A percentile compares a stretch with the other conserved stretches of the same genome.
Evolutionary conservation across 2,329 filamentous ascomycete genomes (phyloP).

Genomic region (Lasiodiplodia theobromae): DNA sequence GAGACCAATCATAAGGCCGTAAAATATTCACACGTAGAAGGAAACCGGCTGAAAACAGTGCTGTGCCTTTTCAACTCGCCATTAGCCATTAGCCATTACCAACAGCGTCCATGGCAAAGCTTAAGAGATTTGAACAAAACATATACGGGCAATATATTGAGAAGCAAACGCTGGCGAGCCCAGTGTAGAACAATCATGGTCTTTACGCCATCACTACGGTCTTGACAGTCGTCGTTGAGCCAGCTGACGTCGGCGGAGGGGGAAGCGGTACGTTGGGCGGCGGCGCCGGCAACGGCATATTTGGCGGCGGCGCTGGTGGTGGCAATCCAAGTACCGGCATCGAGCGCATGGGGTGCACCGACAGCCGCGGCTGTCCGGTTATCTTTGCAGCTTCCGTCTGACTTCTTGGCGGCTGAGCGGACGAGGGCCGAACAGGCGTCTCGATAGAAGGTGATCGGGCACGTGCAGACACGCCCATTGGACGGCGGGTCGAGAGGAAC

Average conservation of each 20-base stretch:
- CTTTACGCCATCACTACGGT: slow-evolving; percentile 19
- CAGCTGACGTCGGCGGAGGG: slow-evolving; percentile 9
- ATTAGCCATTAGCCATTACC: slow-evolving; percentile 28
- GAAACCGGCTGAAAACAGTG: background rate
- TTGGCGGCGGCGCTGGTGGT: slow-evolving; percentile 55
- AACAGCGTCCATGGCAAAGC: slow-evolving; percentile 13
- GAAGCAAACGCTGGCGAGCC: background rate
- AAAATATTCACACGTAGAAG: slow-evolving; percentile 21
- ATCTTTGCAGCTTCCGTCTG: background rate
- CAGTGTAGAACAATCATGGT: background rate
- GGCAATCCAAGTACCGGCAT: slow-evolving; percentile 51
- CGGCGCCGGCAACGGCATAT: slow-evolving; percentile 52
- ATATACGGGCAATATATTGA: background rate
- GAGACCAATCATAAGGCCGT: slow-evolving; percentile 1
- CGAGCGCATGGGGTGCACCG: slow-evolving; percentile 34
- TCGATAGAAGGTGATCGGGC: slow-evolving; percentile 14
- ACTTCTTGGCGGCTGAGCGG: background rate
- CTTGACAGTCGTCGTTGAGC: slow-evolving; percentile 16
- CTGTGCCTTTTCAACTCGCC: slow-evolving; percentile 6
- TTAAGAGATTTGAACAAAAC: background rate
- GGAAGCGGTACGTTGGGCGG: slow-evolving; percentile 34
- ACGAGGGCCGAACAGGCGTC: slow-evolving; percentile 7
- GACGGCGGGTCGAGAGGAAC: slow-evolving; percentile 50
- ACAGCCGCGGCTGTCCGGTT: slow-evolving; percentile 28
- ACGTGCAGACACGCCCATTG: slow-evolving; percentile 28